Percentiles rank a stretch among this genome's conserved stretches.
Evolutionary conservation across 495 filamentous ascomycete genomes (phyloP).

Genomic region (Xylaria cubensis): DNA sequence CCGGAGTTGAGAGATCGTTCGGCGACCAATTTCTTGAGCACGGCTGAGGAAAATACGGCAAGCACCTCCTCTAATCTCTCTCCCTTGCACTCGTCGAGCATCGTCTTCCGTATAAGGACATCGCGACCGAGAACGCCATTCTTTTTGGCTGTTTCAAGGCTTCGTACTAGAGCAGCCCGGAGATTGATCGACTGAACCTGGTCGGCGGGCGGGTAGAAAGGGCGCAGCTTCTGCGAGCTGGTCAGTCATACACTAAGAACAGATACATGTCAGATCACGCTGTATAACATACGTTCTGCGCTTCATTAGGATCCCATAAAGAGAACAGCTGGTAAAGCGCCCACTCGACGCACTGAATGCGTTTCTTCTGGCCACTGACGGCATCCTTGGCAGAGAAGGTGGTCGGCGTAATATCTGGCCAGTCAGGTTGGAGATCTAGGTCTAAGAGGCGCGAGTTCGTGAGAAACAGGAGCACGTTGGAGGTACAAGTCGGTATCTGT

Average conservation of each 20-base stretch:
- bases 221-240: conserved; percentile 73
- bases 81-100: conserved; percentile 91
- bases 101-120: conserved; percentile 79
- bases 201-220: conserved; percentile 87
- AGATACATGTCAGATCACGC: neutral
- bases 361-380: conserved; percentile 76
- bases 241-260: conserved; percentile 20
- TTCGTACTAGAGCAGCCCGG: conserved; percentile 80
- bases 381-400: conserved; percentile 71
- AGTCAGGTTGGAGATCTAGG: conserved; percentile 75
- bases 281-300: conserved; percentile 65
- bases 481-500: conserved; percentile 46
- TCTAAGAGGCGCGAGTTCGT: conserved; percentile 82
- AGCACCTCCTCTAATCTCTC: conserved; percentile 82
- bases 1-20: conserved; percentile 48
- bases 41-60: conserved; percentile 76
- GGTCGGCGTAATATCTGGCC: conserved; percentile 71
- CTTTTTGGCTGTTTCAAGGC: conserved; percentile 82
- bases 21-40: conserved; percentile 71
- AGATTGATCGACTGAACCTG: conserved; percentile 88
- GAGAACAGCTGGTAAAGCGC: conserved; percentile 79
- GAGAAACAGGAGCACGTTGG: conserved; percentile 71
- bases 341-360: conserved; percentile 83
- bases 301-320: conserved; percentile 78
- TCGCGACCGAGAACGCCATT: conserved; percentile 81